Evolutionary conservation across 495 filamentous ascomycete genomes (phyloP).

Genomic region (Talaromyces trachyspermus): DNA sequence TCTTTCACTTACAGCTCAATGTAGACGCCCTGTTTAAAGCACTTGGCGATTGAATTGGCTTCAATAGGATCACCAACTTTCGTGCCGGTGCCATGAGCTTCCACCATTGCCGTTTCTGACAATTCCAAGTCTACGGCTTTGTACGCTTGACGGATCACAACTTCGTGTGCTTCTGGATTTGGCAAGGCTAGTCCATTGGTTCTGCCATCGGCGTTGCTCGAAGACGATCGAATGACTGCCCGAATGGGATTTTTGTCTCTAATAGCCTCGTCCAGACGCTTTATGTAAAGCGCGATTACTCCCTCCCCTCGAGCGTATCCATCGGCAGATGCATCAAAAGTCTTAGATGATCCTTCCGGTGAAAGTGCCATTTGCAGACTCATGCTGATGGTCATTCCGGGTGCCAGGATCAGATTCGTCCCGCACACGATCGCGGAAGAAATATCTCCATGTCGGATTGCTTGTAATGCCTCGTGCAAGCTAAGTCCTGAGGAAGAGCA

Average conservation of each 20-base stretch:
- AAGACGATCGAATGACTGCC: slow-evolving; percentile 27
- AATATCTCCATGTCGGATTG: too few relatives aligned
- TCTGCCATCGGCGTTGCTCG: slow-evolving; percentile 27
- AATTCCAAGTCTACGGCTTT: slow-evolving; percentile 17
- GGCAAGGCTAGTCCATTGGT: slow-evolving; percentile 20
- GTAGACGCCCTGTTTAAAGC: slow-evolving; percentile 24
- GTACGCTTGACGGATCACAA: slow-evolving; percentile 30
- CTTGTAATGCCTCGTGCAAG: too few relatives aligned
- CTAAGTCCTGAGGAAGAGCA: too few relatives aligned
- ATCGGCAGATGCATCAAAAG: slow-evolving; percentile 54
- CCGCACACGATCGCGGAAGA: too few relatives aligned
- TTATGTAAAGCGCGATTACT: slow-evolving; percentile 29
- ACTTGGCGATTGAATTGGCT: neutral
- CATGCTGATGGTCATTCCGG: slow-evolving; percentile 19
- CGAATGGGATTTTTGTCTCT: slow-evolving; percentile 29
- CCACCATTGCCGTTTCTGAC: slow-evolving; percentile 20
- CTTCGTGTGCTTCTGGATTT: slow-evolving; percentile 20
- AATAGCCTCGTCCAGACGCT: slow-evolving; percentile 22
- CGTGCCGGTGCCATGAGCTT: slow-evolving; percentile 28
- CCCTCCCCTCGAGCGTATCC: slow-evolving; percentile 59
- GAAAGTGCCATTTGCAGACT: slow-evolving; percentile 23
- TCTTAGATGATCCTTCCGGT: slow-evolving; percentile 34
- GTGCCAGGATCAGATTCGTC: slow-evolving; percentile 32
- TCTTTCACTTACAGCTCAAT: slow-evolving; percentile 36
- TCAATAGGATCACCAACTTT: slow-evolving; percentile 7